Evolutionary conservation across 2,329 filamentous ascomycete genomes (phyloP), one percentile per base, ranked within the genome.

Genomic region (Ampelomyces quisqualis): DNA sequence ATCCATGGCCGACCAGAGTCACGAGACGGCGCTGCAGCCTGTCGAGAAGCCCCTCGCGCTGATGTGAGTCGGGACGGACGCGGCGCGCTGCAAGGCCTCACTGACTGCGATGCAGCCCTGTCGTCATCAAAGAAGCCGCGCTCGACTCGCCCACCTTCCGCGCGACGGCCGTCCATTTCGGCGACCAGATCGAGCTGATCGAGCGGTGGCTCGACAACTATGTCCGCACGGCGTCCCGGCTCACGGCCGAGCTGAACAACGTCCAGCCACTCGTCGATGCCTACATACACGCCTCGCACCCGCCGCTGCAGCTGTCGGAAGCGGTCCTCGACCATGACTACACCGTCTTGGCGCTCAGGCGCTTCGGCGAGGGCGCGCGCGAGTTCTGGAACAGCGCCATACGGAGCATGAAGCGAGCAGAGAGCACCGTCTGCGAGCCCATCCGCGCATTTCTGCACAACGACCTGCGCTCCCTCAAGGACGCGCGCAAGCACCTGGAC

Each of bases 111-210:
- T 26, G 26, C 53, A 83, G 80, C 42, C 89, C 93, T 30, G 90
- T 97, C 23, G 84, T 84, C 47, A 79, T 97, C 57, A 93, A 91
- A 72, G 93, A 98, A 78, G 93, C 93, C 35, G 87, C 90, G 14
- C 86, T 97, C 73, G 93, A 98, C 71, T 96, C 90, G 26, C 93
- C 93, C 18, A 94, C 90, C 23, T 97, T 97, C 69, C 88, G 93
- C 52, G 88, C 90, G 32, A 88, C 88, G 15, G 81, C 88, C 28
- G 73, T 86, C 32, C 89, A 96, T 72, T 95, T 95, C 64, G 79
- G 82, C 49, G 93, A 97, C 53, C 91, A 98, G 73, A 81, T 95
- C 59, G 93, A 97, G 53, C 79, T 82, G 40, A 80, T 97, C 45
- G 93, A 97, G 70, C 83, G 81, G 77, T 98, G 93, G 93, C 86